These are phyloP conservation scores for Hypoxylon sp. DNA, from an alignment of 2,329 filamentous ascomycete genomes.

Conservation along the genomic window DNA sequence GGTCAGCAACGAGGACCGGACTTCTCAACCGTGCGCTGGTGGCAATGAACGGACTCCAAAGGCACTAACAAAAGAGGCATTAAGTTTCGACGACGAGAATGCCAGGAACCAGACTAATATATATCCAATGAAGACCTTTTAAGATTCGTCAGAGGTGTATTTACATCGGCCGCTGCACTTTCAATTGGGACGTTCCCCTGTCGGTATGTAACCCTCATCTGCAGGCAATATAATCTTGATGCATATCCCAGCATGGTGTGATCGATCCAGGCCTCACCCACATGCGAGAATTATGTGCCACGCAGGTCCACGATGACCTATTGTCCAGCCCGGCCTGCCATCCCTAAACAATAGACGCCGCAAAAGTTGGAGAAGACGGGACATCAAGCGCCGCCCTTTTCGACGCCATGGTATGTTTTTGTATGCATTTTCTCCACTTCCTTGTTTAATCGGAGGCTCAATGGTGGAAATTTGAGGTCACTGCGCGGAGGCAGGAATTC, in stretches of 20 bases:
- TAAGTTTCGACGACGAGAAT: slow-evolving; percentile 2
- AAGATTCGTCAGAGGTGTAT: slow-evolving; percentile 10
- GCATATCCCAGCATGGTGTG: slow-evolving; percentile 3
- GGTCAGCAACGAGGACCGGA: neutral
- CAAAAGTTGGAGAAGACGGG: slow-evolving; percentile 32
- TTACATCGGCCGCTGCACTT: slow-evolving; percentile 4
- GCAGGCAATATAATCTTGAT: neutral
- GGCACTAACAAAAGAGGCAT: slow-evolving; percentile 11
- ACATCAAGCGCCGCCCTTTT: slow-evolving; percentile 24
- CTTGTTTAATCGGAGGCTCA: slow-evolving; percentile 11
- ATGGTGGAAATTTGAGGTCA: slow-evolving; percentile 10
- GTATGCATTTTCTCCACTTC: too few species aligned
- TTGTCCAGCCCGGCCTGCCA: neutral
- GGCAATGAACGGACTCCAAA: slow-evolving; percentile 7
- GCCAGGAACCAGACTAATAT: slow-evolving; percentile 1
- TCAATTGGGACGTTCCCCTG: neutral
- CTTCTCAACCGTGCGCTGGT: neutral
- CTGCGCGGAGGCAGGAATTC: slow-evolving; percentile 23
- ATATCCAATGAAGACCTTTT: slow-evolving; percentile 21
- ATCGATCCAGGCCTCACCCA: slow-evolving; percentile 6
- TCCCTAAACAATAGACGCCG: slow-evolving; percentile 4
- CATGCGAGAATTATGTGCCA: neutral
- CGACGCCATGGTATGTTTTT: slow-evolving; percentile 14
- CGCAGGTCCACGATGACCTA: neutral
- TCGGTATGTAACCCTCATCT: slow-evolving; percentile 12